Conservation (phyloP, 441 rosid genomes). For the California macrophylla region DNA sequence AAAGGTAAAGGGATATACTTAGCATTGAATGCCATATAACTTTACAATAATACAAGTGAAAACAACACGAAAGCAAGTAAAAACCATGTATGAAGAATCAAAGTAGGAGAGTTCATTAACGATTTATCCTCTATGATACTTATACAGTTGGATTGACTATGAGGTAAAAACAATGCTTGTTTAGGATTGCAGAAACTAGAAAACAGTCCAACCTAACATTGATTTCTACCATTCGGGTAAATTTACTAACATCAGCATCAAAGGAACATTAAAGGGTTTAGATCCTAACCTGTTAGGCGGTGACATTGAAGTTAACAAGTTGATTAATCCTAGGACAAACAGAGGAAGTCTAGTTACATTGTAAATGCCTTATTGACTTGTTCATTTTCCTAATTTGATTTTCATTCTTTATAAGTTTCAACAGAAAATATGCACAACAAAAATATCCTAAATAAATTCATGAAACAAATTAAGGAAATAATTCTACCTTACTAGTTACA, state of each 20-base stretch:
- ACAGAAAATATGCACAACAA: background rate
- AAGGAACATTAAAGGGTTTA: background rate
- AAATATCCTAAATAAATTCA: background rate
- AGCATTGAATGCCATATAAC: background rate
- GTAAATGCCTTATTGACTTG: background rate
- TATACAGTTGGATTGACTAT: background rate
- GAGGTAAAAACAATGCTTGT: background rate
- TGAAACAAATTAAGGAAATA: background rate
- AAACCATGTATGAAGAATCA: background rate
- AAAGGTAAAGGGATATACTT: conserved; percentile 4
- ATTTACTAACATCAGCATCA: background rate
- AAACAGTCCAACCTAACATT: background rate
- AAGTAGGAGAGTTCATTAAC: background rate
- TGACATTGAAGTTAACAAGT: too few species aligned
- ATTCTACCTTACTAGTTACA: background rate
- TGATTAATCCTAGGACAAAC: background rate
- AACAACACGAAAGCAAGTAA: background rate
- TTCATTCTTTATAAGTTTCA: background rate
- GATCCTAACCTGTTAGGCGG: background rate
- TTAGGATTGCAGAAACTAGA: background rate
- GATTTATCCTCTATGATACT: background rate
- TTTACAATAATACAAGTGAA: too few species aligned
- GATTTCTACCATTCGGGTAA: background rate
- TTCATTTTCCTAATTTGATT: background rate
- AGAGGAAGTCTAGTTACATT: background rate